These are phyloP conservation scores for Fraxinus quadrangulata DNA, from an alignment of 257 asterid species.

Conservation along the genomic window DNA sequence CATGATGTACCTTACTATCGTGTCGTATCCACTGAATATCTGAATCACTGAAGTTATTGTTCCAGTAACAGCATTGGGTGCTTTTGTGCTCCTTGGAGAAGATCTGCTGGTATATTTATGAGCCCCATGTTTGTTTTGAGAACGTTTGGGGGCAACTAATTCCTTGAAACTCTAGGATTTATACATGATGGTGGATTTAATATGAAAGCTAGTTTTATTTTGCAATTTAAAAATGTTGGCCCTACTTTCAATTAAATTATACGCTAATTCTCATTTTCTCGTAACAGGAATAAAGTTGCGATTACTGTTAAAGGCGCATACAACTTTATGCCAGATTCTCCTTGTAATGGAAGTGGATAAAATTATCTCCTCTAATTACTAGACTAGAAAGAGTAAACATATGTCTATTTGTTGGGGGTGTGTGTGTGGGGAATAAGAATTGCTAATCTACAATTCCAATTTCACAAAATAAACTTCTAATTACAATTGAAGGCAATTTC, in stretches of 20 bases:
- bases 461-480: too few relatives aligned
- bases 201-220: conserved; percentile 20
- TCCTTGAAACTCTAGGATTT: conserved; percentile 28
- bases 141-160: conserved; percentile 24
- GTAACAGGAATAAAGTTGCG: too few relatives aligned
- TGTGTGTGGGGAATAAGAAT: too few relatives aligned
- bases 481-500: too few relatives aligned
- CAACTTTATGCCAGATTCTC: too few relatives aligned
- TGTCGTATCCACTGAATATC: conserved; percentile 11
- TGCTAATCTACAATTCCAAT: too few relatives aligned
- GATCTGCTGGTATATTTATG: conserved; percentile 12
- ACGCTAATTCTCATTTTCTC: not conserved
- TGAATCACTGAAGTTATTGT: conserved; percentile 18
- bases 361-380: too few relatives aligned
- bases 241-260: not conserved
- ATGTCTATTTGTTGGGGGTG: too few relatives aligned
- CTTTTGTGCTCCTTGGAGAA: conserved; percentile 9
- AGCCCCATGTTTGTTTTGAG: conserved; percentile 9
- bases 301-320: too few relatives aligned
- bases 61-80: conserved; percentile 6
- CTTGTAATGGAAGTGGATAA: too few relatives aligned
- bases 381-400: too few relatives aligned
- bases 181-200: conserved; percentile 21
- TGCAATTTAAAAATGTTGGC: conserved; percentile 4
- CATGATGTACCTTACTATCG: conserved; percentile 10